phyloP scores from a whole-genome alignment of 2,329 filamentous ascomycete species.

The Celoporthe dispersa region DNA sequence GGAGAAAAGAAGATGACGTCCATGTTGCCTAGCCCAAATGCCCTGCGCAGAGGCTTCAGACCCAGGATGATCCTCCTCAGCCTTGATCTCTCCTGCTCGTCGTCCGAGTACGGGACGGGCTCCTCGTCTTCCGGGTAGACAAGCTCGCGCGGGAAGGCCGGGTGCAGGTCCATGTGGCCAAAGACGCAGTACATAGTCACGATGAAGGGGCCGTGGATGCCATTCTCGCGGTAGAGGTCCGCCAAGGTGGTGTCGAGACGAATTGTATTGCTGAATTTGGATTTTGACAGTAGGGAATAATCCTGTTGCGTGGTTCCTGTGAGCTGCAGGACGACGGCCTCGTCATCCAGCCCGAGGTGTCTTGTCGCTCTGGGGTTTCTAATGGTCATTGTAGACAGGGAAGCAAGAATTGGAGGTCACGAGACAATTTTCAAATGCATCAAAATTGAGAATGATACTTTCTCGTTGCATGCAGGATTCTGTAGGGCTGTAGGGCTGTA shows the following conservation, averaged over 20 bases:
- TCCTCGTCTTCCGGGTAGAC: slow-evolving; percentile 35
- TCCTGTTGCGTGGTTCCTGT: background rate
- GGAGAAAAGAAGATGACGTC: slow-evolving; percentile 33
- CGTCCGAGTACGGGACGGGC: slow-evolving; percentile 32
- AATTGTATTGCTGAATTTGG: background rate
- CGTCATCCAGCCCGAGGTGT: background rate
- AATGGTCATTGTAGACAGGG: background rate
- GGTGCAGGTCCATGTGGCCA: slow-evolving; percentile 33
- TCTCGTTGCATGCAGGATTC: background rate
- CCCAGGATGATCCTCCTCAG: slow-evolving; percentile 32
- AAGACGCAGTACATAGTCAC: slow-evolving; percentile 36
- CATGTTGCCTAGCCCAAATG: slow-evolving; percentile 33
- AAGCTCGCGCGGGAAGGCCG: slow-evolving; percentile 32
- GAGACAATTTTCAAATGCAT: background rate
- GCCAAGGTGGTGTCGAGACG: slow-evolving; percentile 34
- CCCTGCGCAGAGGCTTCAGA: slow-evolving; percentile 34
- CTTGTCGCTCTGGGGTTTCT: background rate
- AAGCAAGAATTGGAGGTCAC: background rate
- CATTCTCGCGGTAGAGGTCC: slow-evolving; percentile 32
- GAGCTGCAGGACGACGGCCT: slow-evolving; percentile 13
- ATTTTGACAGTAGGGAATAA: background rate
- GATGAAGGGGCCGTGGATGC: slow-evolving; percentile 32
- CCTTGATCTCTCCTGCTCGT: slow-evolving; percentile 30
- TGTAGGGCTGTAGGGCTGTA: background rate
- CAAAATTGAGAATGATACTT: background rate